A percentile compares a stretch with the other conserved stretches of the same genome.
These are phyloP conservation scores for Hypoxylon rubiginosum DNA, from an alignment of 2,329 filamentous ascomycete genomes.

Conservation along the genomic window DNA sequence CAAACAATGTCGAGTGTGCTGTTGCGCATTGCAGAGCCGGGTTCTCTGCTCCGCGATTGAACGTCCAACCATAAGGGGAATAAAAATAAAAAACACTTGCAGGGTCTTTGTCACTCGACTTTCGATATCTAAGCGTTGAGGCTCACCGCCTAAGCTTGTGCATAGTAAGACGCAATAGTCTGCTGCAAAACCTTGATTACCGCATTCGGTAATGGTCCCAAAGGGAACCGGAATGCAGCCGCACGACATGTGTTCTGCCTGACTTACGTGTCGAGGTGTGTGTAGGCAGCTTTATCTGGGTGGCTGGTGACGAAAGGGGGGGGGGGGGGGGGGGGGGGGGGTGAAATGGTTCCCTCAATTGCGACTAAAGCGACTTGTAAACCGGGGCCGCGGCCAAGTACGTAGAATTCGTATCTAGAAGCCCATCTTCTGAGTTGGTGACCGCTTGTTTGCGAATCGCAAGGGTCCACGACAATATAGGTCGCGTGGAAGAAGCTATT, in stretches of 20 bases:
- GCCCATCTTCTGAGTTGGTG: constrained; percentile 27
- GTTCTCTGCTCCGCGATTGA: constrained; percentile 1
- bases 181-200: background rate
- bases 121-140: background rate
- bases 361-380: constrained; percentile 14
- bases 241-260: constrained; percentile 11
- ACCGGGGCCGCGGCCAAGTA: constrained; percentile 8
- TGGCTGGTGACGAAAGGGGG: constrained; percentile 14
- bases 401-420: constrained; percentile 30
- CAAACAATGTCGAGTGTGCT: background rate
- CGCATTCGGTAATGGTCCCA: background rate
- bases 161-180: constrained; percentile 12
- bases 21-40: background rate
- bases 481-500: constrained; percentile 40
- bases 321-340: background rate
- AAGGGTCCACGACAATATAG: constrained; percentile 38
- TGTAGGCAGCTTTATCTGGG: constrained; percentile 11
- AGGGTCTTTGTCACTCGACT: background rate
- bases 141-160: background rate
- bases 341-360: constrained; percentile 20
- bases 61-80: background rate
- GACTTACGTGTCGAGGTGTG: constrained; percentile 1
- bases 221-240: constrained; percentile 1
- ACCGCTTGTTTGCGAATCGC: constrained; percentile 43
- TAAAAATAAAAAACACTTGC: background rate